phyloP scores from a whole-genome alignment of 257 asterid genomes.

The Linderniella brevidens region DNA sequence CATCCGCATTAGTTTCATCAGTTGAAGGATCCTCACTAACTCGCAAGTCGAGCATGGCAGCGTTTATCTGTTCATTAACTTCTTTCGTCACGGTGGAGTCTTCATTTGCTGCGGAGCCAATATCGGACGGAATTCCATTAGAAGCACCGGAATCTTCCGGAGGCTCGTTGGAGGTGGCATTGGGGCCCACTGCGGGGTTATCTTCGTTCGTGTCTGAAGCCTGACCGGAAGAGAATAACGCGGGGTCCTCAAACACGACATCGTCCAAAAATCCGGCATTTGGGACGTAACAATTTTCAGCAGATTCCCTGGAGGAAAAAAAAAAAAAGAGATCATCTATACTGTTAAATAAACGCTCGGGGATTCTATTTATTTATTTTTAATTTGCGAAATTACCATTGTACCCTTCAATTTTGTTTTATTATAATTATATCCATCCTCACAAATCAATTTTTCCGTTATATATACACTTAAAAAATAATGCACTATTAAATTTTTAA shows the following conservation, averaged over 20 bases:
- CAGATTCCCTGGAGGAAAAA: conserved; percentile 40
- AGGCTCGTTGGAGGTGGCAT: conserved; percentile 19
- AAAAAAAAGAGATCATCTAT: too few relatives aligned
- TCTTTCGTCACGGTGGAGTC: conserved; percentile 19
- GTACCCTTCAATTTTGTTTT: too few relatives aligned
- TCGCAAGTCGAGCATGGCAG: conserved; percentile 34
- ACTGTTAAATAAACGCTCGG: too few relatives aligned
- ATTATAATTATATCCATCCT: too few relatives aligned
- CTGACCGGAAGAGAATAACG: conserved; percentile 25
- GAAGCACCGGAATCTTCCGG: conserved; percentile 16
- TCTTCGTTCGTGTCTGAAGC: conserved; percentile 41
- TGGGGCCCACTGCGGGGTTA: conserved; percentile 28
- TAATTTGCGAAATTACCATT: too few relatives aligned
- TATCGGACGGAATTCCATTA: conserved; percentile 16
- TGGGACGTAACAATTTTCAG: conserved; percentile 65
- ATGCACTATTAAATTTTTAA: too few relatives aligned
- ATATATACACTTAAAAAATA: too few relatives aligned
- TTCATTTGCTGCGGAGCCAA: conserved; percentile 18
- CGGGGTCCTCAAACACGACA: conserved; percentile 78
- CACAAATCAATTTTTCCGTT: too few relatives aligned
- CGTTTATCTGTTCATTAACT: conserved; percentile 30
- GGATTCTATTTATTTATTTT: too few relatives aligned
- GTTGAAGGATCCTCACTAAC: conserved; percentile 27
- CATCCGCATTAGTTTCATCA: conserved; percentile 30
- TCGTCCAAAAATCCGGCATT: conserved; percentile 85